Percentiles rank a stretch among this genome's conserved stretches.
These are phyloP conservation scores for Fragilariopsis cylindrus DNA, from an alignment of 108 stramenopile genomes.

Conservation along the genomic window DNA sequence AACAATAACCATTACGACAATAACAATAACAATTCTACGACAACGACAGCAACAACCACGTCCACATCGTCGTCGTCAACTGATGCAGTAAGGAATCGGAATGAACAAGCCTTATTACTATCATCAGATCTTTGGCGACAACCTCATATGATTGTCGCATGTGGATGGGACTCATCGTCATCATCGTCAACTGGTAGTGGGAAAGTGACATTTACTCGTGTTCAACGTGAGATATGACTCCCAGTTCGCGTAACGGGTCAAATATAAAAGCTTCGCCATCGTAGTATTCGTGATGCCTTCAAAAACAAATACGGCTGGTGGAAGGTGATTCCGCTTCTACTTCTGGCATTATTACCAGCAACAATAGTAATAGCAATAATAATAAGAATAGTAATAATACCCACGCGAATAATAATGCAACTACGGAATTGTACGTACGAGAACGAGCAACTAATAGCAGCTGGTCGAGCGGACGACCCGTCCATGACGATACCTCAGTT, in stretches of 20 bases:
- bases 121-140: slow-evolving; percentile 39
- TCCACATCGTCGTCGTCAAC: neutral
- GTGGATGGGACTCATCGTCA: slow-evolving; percentile 18
- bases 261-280: neutral
- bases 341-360: neutral
- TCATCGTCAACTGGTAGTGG: slow-evolving; percentile 4
- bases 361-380: neutral
- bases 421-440: neutral
- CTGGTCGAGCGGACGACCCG: neutral
- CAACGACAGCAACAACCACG: neutral
- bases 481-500: slow-evolving; percentile 9
- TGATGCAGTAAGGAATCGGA: neutral
- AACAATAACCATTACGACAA: neutral
- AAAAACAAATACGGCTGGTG: neutral
- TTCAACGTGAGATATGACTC: neutral
- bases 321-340: neutral
- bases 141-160: slow-evolving; percentile 33
- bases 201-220: slow-evolving; percentile 18
- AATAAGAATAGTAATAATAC: neutral
- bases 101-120: slow-evolving; percentile 10
- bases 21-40: neutral
- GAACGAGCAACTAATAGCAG: neutral
- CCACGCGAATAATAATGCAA: neutral
- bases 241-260: neutral
- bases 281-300: slow-evolving; percentile 5